Evolutionary conservation across 164 flowering plant species (phyloP), one percentile per base, ranked within the genome.

Genomic region (Platanus orientalis): DNA sequence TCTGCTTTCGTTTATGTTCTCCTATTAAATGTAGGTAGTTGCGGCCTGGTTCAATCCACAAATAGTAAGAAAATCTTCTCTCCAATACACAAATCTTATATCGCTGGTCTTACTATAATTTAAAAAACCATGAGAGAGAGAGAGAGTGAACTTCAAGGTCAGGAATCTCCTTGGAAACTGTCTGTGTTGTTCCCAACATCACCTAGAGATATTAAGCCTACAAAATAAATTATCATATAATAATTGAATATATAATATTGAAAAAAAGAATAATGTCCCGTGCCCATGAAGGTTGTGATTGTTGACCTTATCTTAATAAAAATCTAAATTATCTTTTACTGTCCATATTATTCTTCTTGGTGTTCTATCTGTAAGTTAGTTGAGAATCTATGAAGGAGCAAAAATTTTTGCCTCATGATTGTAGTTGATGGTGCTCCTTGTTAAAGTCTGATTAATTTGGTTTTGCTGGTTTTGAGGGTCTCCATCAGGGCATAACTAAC

Each of bases 91-190:
- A 32, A 49, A 10, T 63, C 28, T 24, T 7, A 27, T 26, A 45
- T 44, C 26, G 25, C 30, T 59, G 58, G 12, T 39, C 25, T 63
- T 63, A 53, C 58, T 42, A 52, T 52, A 36, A 51, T 20, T 19
- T 19, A 61, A 29, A 47, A 62, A 4, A 6, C 24, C 23, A 3
- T n/a, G 39, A 57, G 39, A 12, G 23, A 29, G 24, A 42, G 44
- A 30, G 11, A 9, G 1, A 34, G 20, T 3, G 34, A 36, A 57
- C 2, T 26, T 26, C 50, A 57, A 17, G 54, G 42, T 48, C 44
- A 61, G 55, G 55, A 61, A 61, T 49, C 64, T 65, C 61, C 60
- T 44, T 64, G 67, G 60, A 55, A 64, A 55, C 53, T 64, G 67
- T 45, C 27, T 32, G 23, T 57, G 61, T 23, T 47, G 61, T 65